Percentiles rank a stretch among this genome's conserved stretches.
Evolutionary conservation across 805 yeast species (phyloP).

Genomic region (Candida peoriensis): DNA sequence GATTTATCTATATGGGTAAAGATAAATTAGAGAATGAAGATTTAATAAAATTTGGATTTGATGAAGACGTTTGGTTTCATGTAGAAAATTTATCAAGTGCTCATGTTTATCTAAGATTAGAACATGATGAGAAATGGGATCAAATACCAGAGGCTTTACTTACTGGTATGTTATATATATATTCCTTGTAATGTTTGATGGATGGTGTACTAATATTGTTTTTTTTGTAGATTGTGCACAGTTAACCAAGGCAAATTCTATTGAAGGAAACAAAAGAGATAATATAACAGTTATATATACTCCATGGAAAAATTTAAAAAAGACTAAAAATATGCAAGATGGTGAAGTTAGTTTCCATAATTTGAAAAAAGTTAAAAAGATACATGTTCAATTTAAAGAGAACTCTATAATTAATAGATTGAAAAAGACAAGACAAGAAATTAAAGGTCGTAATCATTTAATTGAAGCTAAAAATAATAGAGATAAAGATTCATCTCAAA

Average conservation of each 20-base stretch:
- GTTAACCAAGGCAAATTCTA: constrained; percentile 71
- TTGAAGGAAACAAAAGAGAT: constrained; percentile 66
- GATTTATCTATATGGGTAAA: constrained; percentile 59
- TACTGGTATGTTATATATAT: constrained; percentile 34
- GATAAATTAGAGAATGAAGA: constrained; percentile 68
- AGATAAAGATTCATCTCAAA: constrained; percentile 27
- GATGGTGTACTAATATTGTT: not conserved
- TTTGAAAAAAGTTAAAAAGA: constrained; percentile 45
- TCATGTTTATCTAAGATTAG: constrained; percentile 63
- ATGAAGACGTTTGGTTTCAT: constrained; percentile 74
- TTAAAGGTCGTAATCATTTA: constrained; percentile 26
- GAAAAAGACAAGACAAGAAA: constrained; percentile 59
- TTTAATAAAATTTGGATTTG: constrained; percentile 57
- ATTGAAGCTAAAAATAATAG: constrained; percentile 35
- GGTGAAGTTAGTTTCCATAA: constrained; percentile 77
- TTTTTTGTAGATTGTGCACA: constrained; percentile 67
- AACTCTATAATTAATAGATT: constrained; percentile 57
- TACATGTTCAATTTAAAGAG: constrained; percentile 50
- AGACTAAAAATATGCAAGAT: constrained; percentile 66
- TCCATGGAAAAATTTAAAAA: constrained; percentile 65
- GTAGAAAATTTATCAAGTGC: constrained; percentile 75
- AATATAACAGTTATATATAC: constrained; percentile 66
- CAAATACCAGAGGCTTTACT: constrained; percentile 49
- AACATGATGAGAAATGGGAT: constrained; percentile 39
- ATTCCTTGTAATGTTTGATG: not conserved